Base-by-base conservation (phyloP, 805 yeast species). In the Blastobotrys parvus region DNA sequence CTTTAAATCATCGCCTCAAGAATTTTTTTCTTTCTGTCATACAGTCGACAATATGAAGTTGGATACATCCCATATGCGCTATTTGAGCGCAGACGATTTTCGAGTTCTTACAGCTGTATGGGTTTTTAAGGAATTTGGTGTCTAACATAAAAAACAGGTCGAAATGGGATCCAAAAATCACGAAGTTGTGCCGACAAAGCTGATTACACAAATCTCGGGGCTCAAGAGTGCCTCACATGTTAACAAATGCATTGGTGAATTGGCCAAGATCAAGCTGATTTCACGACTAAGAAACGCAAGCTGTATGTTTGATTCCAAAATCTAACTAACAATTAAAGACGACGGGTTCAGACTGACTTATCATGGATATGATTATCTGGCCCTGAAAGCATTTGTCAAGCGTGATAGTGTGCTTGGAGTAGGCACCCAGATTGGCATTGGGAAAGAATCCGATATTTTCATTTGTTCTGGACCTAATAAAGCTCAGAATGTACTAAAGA, bases 391-490 rank as follows among this genome's bases (percentile, higher is more conserved):
- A 6, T 77, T 92, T 78, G 69, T 83, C 49, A 82, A 80, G 56
- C 71, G 87, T 52, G 77, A 80, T 34, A 72, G 86, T 0, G 59
- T 92, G 7, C 80, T 80, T 55, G 81, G 90, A 1, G 75, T 90
- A 13, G 97, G 95, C 15, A 72, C 80, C 37, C 84, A 82, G 7
- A 88, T 90, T 53, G 98, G 97, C 46, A 95, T 92, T 41, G 98
- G 98, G 55, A 92, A 92, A 59, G 98, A 92, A 63, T 88, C 97
- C 2, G 98, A 92, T 66, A 89, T 92, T 56, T 87, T 82, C 61
- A 74, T 89, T 10, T 89, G 84, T 1, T 78, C 81, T 45, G 89
- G 82, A 55, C 67, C 71, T 10, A 58, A 72, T 17, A 92, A 90
- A 0, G 54, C 58, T n/a, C 74, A 77, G 42, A 74, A 76, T 54